Base-by-base conservation (phyloP, 345 rosid species). In the Barbarea vulgaris region DNA sequence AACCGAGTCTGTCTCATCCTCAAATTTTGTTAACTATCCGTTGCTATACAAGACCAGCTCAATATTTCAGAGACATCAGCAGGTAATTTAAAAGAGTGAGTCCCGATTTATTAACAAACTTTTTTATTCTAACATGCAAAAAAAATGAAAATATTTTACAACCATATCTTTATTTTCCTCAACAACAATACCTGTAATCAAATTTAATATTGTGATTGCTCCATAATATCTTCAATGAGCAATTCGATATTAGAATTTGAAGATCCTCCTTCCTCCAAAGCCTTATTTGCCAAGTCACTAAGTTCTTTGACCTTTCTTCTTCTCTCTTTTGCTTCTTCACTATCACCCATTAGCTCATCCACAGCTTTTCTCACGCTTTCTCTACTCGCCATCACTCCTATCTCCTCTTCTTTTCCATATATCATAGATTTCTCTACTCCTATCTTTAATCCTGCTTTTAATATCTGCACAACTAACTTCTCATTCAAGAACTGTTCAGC, bases 361-460 rank as follows among this genome's bases (percentile, higher is more conserved):
- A 84, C 54, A n/a, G 76, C 84, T 33, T 66, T 67, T 42, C 61
- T 63, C 17, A 81, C 76, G 11, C 48, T 24, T 17, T 80, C 82
- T 51, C 28, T 68, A 46, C 70, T 21, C 76, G 80, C 55, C 71
- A 24, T 8, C 55, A 59, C 81, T 39, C 78, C 78, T 28, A 73
- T 59, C 54, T 72, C 64, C 39, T 78, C 74, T 58, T 72, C 81
- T 65, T 71, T 37, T 34, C 73, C 73, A 37, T 52, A 57, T 50
- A 9, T 17, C 73, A 65, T 72, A 0, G 15, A 10, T 17, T 22
- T 60, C 54, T 67, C 69, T 3, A 42, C 56, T 48, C 78, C 78
- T 2, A 84, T 72, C 3, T 71, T 74, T 7, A 83, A 82, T 0
- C 90, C 90, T 21, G 48, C 81, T 51, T 73, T 73, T 4, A 78